Conservation (phyloP, 2,329 filamentous ascomycete species). For the Sarocladiaceae sp. region DNA sequence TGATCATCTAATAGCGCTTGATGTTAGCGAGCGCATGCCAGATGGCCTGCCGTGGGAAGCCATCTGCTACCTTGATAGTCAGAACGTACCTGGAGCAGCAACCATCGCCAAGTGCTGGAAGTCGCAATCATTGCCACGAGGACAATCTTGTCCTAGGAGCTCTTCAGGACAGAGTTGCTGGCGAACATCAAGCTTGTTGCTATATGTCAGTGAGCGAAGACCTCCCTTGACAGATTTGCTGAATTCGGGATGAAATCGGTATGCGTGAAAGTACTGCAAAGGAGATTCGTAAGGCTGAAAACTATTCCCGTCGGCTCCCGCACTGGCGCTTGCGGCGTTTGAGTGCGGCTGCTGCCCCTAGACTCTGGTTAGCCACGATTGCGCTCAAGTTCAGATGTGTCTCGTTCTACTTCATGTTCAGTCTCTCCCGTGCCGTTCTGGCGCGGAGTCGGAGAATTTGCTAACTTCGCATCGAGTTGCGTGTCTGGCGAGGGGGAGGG, state of each 20-base stretch:
- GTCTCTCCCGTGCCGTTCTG: background rate
- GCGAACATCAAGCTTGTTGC: conserved; percentile 77
- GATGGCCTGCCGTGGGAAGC: conserved; percentile 20
- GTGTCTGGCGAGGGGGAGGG: background rate
- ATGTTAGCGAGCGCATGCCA: conserved; percentile 44
- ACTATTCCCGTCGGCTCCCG: background rate
- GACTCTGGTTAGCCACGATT: background rate
- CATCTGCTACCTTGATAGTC: background rate
- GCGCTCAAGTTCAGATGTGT: background rate
- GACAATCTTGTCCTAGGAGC: conserved; percentile 63
- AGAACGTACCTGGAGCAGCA: conserved; percentile 32
- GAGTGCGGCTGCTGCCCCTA: too few species aligned
- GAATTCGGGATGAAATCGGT: conserved; percentile 83
- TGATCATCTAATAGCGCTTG: conserved; percentile 57
- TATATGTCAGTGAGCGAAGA: conserved; percentile 87
- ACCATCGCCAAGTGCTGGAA: conserved; percentile 68
- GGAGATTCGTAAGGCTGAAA: conserved; percentile 73
- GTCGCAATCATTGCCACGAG: conserved; percentile 66
- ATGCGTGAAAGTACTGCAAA: conserved; percentile 77
- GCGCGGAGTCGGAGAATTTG: too few species aligned
- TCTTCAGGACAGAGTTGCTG: conserved; percentile 75
- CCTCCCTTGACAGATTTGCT: conserved; percentile 66
- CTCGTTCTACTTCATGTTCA: background rate
- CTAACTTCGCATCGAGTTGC: background rate
- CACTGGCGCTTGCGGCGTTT: background rate